Conservation (phyloP, 73 alveolate genomes). For the Paramecium primaurelia region DNA sequence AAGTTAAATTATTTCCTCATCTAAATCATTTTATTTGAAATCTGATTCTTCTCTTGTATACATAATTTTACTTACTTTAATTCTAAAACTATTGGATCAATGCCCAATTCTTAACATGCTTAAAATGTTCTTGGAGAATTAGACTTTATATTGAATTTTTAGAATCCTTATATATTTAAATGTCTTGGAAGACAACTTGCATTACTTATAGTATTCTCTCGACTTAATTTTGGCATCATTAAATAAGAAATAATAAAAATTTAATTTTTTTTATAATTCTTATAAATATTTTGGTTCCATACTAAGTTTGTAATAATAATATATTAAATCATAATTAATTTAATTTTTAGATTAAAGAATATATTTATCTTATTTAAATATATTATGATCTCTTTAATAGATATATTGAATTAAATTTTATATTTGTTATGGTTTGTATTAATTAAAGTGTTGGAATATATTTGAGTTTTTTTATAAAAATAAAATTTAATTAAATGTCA, state of each 20-base stretch:
- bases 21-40: neutral
- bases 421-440: neutral
- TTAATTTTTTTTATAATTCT: neutral
- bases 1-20: neutral
- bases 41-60: constrained; percentile 1
- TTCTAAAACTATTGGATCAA: neutral
- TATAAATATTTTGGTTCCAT: no score
- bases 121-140: constrained; percentile 33
- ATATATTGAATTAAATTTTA: no score
- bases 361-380: no score
- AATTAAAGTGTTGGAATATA: neutral
- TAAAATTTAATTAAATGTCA: constrained; percentile 7
- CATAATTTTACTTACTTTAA: neutral
- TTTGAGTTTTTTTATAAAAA: neutral
- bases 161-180: neutral
- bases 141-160: neutral
- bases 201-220: neutral
- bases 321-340: no score
- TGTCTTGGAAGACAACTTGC: neutral
- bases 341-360: no score
- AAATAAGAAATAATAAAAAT: neutral
- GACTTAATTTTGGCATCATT: neutral
- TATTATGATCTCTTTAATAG: no score
- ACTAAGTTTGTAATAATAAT: no score
- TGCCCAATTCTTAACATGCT: constrained; percentile 36